Conservation (phyloP, 2,329 filamentous ascomycete genomes). For the Fusarium sp. region DNA sequence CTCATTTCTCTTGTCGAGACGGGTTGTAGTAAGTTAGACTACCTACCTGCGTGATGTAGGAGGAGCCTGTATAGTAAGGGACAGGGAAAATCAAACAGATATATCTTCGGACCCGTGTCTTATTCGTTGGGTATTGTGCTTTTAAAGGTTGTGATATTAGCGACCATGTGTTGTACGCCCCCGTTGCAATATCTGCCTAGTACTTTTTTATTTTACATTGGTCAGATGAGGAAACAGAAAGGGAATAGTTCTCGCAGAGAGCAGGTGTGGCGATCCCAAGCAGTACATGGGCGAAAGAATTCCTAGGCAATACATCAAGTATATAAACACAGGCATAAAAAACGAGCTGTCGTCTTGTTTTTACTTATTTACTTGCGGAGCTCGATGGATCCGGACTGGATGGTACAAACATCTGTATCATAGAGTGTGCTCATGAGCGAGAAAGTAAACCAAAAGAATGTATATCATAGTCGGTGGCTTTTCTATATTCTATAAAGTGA, state of each 20-base stretch:
- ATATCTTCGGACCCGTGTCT: conserved; percentile 1
- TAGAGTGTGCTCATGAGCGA: too few species aligned
- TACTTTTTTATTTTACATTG: too few species aligned
- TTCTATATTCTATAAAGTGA: conserved; percentile 26
- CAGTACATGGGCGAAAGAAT: too few species aligned
- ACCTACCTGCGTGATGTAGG: conserved; percentile 2
- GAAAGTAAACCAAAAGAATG: not conserved
- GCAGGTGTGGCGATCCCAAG: too few species aligned
- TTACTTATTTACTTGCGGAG: too few species aligned
- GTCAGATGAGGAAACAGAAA: not conserved
- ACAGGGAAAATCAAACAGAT: conserved; percentile 15
- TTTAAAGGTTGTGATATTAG: not conserved
- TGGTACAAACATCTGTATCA: too few species aligned
- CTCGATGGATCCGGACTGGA: too few species aligned
- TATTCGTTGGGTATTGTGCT: not conserved
- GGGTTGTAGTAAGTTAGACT: conserved; percentile 10
- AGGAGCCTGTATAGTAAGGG: conserved; percentile 20
- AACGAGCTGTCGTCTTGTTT: too few species aligned
- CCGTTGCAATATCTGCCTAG: too few species aligned
- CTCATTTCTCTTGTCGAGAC: conserved; percentile 14
- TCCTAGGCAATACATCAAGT: too few species aligned
- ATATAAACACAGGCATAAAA: too few species aligned
- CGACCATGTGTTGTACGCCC: not conserved
- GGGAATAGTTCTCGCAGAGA: too few species aligned
- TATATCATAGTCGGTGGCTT: conserved; percentile 18